Evolutionary conservation across 352 stramenopile species (phyloP), one percentile per base, ranked within the genome.

Genomic region (Phytophthora pini): DNA sequence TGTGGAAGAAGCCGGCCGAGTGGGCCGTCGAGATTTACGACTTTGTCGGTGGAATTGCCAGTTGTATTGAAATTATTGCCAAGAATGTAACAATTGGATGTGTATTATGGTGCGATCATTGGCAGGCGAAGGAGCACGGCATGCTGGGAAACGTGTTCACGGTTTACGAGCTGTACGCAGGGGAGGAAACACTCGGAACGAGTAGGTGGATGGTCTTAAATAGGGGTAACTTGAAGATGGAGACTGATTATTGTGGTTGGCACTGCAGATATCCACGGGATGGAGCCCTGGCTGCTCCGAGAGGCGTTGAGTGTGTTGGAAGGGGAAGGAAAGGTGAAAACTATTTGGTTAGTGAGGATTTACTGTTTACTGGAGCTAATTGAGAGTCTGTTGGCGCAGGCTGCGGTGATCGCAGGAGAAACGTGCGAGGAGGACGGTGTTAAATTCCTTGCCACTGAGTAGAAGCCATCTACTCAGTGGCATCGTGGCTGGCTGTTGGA

Each of bases 91-190:
- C 51, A 20, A 32, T 29, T 9, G 10, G 12, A 8, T 31, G 5
- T 0, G 4, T 45, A 20, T 56, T 55, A 39, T 67, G 66, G 5
- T 58, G 56, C 36, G 29, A 53, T 69, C 53, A 56, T 65, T 72
- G 10, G 12, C 50, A 93, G 87, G 84, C 84, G 17, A 87, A 80
- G 43, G 77, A 87, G 15, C 73, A 84, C 34, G 83, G 76, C 5
- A 95, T 95, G 87, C 22, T 93, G 43, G 84, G 80, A 47, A 93
- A 92, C 31, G 85, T 95, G 13, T 95, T 90, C 50, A 95, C 87
- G 36, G 79, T 95, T 29, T 95, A 93, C 64, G 87, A 95, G 61
- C 68, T 95, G 47, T 93, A 95, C 59, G 84, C 87, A 9, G 87
- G 87, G 40, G 87, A 93, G 55, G 85, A 95, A 51, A 95, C 87